Evolutionary conservation across 257 asterid genomes (phyloP), one percentile per base, ranked within the genome.

Genomic region (Thymus mandschuricus): DNA sequence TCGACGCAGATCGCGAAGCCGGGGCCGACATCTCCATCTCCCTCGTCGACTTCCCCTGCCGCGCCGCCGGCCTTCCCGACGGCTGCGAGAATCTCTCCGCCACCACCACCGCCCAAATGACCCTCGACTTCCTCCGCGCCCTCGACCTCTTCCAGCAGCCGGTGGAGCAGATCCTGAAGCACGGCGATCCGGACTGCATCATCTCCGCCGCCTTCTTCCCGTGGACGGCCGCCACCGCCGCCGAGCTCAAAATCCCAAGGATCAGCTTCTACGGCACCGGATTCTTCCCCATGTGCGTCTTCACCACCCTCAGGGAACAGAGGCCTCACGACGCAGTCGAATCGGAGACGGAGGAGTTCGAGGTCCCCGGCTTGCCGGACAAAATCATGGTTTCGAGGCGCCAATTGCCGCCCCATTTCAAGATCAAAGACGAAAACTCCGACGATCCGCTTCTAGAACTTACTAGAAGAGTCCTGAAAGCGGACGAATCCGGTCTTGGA

Each of bases 41-140:
- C 9, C 66, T 74, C 55, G 3, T 79, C 74, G 0, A 66, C 10
- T 78, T 78, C 63, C 84, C 84, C 29, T 64, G 55, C 71, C 69
- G 49, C 8, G 82, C 69, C 27, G 66, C 72, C 13, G 80, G 80
- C 9, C 76, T 83, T 11, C 85, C 85, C 0, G 83, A 77, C 35
- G 83, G 85, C 55, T 77, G 83, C 61, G 87, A 83, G 60, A 69
- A 69, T 67, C 49, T 83, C 29, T 68, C 79, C 44, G 27, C 76
- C 73, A 66, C 78, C 55, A 78, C 85, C 60, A 74, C 75, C 2
- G 2, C 9, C 2, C 70, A 73, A 4, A 76, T 79, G 84, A 8
- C 50, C 5, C 45, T 67, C 54, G 66, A 64, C 31, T 82, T 82
- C 29, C 4, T 68, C 60, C 34, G 52, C 5, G 85, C 84, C 60